phyloP scores from a whole-genome alignment of 768 basidiomycete genomes.

The Boletus coccyginus region DNA sequence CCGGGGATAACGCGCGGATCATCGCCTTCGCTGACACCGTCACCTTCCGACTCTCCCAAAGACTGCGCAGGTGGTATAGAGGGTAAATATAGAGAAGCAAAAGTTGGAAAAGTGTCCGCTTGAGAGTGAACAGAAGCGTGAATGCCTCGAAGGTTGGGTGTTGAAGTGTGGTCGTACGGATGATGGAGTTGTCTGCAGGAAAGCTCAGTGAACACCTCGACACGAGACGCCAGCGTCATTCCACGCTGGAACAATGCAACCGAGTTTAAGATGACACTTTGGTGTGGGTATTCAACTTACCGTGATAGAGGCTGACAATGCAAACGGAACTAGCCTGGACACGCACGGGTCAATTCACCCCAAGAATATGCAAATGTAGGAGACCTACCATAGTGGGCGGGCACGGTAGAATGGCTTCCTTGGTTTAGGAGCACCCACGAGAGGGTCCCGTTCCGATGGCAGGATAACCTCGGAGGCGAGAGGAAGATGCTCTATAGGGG shows the following conservation, averaged over 20 bases:
- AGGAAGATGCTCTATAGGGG: constrained; percentile 20
- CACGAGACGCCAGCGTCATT: constrained; percentile 74
- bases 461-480: constrained; percentile 3
- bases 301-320: constrained; percentile 61
- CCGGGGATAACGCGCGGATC: constrained; percentile 39
- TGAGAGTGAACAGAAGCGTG: constrained; percentile 1
- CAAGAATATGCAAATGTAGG: neutral
- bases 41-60: constrained; percentile 20
- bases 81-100: constrained; percentile 12
- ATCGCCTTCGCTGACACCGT: constrained; percentile 34
- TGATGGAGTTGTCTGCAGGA: constrained; percentile 61
- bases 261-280: neutral
- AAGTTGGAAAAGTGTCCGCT: constrained; percentile 4
- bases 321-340: constrained; percentile 69
- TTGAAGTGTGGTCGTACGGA: constrained; percentile 38
- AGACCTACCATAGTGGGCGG: constrained; percentile 43
- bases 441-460: constrained; percentile 34
- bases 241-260: constrained; percentile 53
- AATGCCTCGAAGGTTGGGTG: neutral
- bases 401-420: constrained; percentile 52
- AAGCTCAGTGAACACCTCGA: constrained; percentile 77
- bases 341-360: constrained; percentile 3
- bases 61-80: neutral
- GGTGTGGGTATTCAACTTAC: constrained; percentile 38
- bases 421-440: constrained; percentile 24